Evolutionary conservation across 257 asterid species (phyloP).

Genomic region (Salvia miltiorrhiza): DNA sequence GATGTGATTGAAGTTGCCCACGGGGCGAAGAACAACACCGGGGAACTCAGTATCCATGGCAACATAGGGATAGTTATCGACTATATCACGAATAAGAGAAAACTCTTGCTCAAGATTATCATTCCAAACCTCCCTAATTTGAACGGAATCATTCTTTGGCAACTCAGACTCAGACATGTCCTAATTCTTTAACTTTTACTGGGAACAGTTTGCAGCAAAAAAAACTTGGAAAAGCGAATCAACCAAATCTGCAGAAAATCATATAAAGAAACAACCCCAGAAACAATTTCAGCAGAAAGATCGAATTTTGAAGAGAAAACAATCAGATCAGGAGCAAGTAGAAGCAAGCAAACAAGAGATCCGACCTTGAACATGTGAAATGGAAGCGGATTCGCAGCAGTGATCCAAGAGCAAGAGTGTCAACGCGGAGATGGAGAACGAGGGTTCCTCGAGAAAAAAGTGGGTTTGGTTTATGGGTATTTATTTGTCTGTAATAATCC

Average conservation of each 20-base stretch:
- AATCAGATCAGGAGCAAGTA: constrained; percentile 20
- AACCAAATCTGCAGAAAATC: constrained; percentile 26
- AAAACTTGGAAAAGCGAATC: constrained; percentile 14
- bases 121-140: constrained; percentile 44
- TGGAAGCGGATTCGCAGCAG: constrained; percentile 15
- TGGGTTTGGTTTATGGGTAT: neutral
- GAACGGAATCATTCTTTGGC: constrained; percentile 25
- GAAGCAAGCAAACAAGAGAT: constrained; percentile 14
- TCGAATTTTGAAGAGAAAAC: constrained; percentile 8
- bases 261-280: neutral
- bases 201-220: constrained; percentile 10
- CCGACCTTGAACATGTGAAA: constrained; percentile 24
- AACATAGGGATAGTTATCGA: constrained; percentile 33
- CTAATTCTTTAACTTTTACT: neutral
- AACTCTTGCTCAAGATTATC: constrained; percentile 40
- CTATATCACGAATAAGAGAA: constrained; percentile 35
- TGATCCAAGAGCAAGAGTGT: constrained; percentile 19
- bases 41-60: constrained; percentile 49
- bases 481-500: neutral
- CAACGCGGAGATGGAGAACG: constrained; percentile 27
- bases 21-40: constrained; percentile 38
- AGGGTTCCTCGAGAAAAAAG: neutral
- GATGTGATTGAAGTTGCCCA: constrained; percentile 31
- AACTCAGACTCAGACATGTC: constrained; percentile 33
- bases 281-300: constrained; percentile 14